Percentiles rank a stretch among this genome's conserved stretches.
Conservation (phyloP, 768 basidiomycete genomes). For the Sarcodon sp. region DNA sequence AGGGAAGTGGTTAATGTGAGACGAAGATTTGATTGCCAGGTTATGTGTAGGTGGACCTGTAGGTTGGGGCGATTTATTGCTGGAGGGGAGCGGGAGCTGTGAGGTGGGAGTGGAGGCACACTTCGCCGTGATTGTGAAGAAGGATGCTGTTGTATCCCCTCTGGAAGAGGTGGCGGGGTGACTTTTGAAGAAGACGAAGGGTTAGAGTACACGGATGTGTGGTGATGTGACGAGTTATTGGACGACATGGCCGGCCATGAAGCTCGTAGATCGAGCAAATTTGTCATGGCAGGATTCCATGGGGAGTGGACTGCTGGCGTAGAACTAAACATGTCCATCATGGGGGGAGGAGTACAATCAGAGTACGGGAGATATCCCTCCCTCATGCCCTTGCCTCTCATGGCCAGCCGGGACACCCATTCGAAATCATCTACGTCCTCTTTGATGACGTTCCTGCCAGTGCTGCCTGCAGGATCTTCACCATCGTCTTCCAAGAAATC, state of each 20-base stretch:
- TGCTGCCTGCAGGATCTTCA: slow-evolving; percentile 22
- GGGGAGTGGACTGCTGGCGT: slow-evolving; percentile 33
- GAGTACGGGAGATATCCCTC: slow-evolving; percentile 47
- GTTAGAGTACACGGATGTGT: slow-evolving; percentile 9
- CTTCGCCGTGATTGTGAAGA: neutral
- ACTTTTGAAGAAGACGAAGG: slow-evolving; percentile 3
- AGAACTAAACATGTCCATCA: slow-evolving; percentile 46
- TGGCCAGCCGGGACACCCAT: slow-evolving; percentile 63
- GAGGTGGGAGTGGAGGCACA: slow-evolving; percentile 3
- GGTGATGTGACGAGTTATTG: slow-evolving; percentile 2
- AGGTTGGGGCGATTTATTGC: slow-evolving; percentile 55
- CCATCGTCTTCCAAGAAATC: slow-evolving; percentile 81
- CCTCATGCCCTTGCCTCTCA: slow-evolving; percentile 34
- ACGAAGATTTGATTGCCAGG: slow-evolving; percentile 81
- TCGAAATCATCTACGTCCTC: slow-evolving; percentile 62
- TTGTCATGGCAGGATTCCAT: slow-evolving; percentile 18
- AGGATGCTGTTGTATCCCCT: too few species aligned
- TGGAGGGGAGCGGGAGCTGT: slow-evolving; percentile 14
- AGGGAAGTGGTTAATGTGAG: slow-evolving; percentile 86
- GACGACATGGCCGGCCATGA: slow-evolving; percentile 13
- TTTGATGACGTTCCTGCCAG: neutral
- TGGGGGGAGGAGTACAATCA: slow-evolving; percentile 51
- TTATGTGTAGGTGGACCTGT: slow-evolving; percentile 78
- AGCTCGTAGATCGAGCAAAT: slow-evolving; percentile 13
- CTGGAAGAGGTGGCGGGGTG: neutral